phyloP scores from a whole-genome alignment of 805 yeast genomes.

The Candida montana region DNA sequence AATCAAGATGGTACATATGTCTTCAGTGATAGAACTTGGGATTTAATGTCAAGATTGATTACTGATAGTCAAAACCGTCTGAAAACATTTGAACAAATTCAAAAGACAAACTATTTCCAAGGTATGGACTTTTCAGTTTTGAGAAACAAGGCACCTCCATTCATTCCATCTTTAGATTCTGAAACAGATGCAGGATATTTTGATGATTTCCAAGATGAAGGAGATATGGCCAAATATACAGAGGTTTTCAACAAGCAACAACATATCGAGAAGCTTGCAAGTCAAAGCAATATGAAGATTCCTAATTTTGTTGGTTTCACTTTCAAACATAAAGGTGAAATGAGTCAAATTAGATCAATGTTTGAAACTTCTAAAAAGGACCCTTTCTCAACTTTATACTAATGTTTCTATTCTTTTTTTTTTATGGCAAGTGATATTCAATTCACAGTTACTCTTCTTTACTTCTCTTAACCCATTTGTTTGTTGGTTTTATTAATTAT shows the following conservation, averaged over 20 bases:
- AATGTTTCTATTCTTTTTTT: background rate
- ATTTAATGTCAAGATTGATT: conserved; percentile 69
- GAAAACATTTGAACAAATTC: conserved; percentile 75
- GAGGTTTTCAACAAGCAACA: conserved; percentile 93
- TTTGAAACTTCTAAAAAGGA: conserved; percentile 20
- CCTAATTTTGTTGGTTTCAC: conserved; percentile 92
- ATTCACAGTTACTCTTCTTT: background rate
- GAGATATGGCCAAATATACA: conserved; percentile 95
- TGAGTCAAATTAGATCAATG: conserved; percentile 22
- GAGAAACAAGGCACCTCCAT: conserved; percentile 79
- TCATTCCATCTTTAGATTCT: conserved; percentile 92
- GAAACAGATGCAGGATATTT: conserved; percentile 99
- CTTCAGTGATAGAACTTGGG: conserved; percentile 96
- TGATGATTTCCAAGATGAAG: conserved; percentile 94
- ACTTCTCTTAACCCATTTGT: background rate
- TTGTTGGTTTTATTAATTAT: background rate
- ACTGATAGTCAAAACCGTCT: conserved; percentile 74
- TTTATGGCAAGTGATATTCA: too few relatives aligned
- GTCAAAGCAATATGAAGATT: conserved; percentile 49
- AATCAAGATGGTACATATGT: conserved; percentile 88
- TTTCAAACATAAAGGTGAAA: conserved; percentile 65
- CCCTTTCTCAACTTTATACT: conserved; percentile 27
- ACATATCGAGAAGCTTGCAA: conserved; percentile 76
- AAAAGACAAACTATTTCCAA: conserved; percentile 71
- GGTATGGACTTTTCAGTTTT: conserved; percentile 77